These are phyloP conservation scores for Corniculantispora saksenae DNA, from an alignment of 2,329 filamentous ascomycete genomes.

Conservation along the genomic window DNA sequence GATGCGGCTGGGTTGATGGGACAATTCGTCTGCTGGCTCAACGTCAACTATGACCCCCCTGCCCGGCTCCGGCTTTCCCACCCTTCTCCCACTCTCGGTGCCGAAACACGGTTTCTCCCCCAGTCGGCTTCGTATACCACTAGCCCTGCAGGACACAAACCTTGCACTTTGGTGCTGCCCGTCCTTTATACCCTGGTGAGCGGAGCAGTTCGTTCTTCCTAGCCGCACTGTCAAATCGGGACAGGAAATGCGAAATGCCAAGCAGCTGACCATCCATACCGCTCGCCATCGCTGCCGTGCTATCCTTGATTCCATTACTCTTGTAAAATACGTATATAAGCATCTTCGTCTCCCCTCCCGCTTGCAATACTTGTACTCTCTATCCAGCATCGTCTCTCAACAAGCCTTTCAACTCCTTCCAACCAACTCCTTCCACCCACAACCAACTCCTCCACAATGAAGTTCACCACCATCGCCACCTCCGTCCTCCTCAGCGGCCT, in stretches of 20 bases:
- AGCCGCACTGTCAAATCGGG: not conserved
- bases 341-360: not conserved
- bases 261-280: not conserved
- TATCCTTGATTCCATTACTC: not conserved
- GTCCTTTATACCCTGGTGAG: not conserved
- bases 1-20: not conserved
- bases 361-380: not conserved
- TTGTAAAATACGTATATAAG: not conserved
- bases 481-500: slow-evolving; percentile 11
- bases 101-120: not conserved
- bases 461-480: slow-evolving; percentile 14
- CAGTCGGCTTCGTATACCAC: not conserved
- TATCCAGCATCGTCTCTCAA: not conserved
- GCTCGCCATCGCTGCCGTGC: not conserved
- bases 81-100: not conserved
- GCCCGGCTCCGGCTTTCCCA: not conserved
- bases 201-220: not conserved
- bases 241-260: not conserved
- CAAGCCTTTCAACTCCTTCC: not conserved
- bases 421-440: not conserved
- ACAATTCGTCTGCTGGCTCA: too few relatives aligned
- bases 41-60: too few relatives aligned
- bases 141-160: not conserved
- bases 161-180: not conserved
- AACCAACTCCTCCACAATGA: slow-evolving; percentile 14